These are phyloP conservation scores for Aspergillus campestris DNA, from an alignment of 495 filamentous ascomycete genomes.

Conservation along the genomic window DNA sequence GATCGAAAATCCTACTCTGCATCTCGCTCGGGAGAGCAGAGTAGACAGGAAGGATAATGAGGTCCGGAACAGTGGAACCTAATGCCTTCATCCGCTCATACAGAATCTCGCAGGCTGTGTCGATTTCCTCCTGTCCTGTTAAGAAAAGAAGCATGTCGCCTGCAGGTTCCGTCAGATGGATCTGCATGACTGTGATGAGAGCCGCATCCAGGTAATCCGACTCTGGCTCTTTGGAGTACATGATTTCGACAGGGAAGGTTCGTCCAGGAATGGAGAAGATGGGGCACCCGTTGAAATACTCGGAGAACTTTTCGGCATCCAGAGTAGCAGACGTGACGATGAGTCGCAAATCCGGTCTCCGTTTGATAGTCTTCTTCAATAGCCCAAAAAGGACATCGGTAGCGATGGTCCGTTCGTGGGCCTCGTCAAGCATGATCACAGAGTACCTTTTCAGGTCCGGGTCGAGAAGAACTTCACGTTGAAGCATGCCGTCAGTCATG, in stretches of 20 bases:
- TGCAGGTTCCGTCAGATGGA: conserved; percentile 81
- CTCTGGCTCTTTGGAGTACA: conserved; percentile 91
- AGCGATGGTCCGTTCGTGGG: conserved; percentile 92
- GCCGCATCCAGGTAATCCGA: conserved; percentile 96
- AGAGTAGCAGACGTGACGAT: conserved; percentile 96
- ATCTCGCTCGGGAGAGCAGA: conserved; percentile 87
- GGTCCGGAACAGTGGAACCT: conserved; percentile 81
- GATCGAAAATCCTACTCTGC: conserved; percentile 91
- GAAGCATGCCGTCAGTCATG: conserved; percentile 98
- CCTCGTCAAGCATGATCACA: conserved; percentile 97
- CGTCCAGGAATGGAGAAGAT: conserved; percentile 95
- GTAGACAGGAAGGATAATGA: conserved; percentile 92
- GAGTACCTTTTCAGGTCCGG: conserved; percentile 81
- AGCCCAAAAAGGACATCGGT: conserved; percentile 94
- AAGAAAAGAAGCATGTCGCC: conserved; percentile 95
- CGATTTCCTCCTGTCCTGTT: conserved; percentile 97
- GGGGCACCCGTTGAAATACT: conserved; percentile 88
- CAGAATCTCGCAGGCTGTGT: conserved; percentile 84
- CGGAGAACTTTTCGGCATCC: conserved; percentile 94
- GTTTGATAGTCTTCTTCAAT: conserved; percentile 86
- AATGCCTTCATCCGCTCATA: conserved; percentile 95
- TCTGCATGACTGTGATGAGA: conserved; percentile 93
- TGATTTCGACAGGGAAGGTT: conserved; percentile 89
- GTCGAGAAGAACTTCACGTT: conserved; percentile 88
- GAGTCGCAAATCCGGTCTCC: conserved; percentile 77